Conservation (phyloP, 2,329 filamentous ascomycete species). For the Penicillium vulpinum region DNA sequence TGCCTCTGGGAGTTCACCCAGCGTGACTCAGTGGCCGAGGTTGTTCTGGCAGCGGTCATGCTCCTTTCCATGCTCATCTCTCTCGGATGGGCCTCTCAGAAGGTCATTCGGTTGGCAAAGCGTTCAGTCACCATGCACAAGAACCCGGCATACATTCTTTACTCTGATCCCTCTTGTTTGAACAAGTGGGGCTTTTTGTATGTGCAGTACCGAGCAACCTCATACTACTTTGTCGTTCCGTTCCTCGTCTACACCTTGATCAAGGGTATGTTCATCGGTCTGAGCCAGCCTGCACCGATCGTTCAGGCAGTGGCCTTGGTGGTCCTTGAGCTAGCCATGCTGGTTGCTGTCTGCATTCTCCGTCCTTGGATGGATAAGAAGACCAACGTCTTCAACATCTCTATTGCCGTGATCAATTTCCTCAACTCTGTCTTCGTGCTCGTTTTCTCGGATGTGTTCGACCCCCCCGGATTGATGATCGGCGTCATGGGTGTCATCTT, state of each 20-base stretch:
- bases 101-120: constrained; percentile 85
- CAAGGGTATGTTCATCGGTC: constrained; percentile 85
- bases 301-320: constrained; percentile 81
- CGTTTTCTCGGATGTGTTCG: constrained; percentile 84
- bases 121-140: constrained; percentile 89
- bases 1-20: constrained; percentile 92
- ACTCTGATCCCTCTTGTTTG: constrained; percentile 87
- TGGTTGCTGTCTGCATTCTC: constrained; percentile 76
- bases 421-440: constrained; percentile 85
- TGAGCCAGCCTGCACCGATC: constrained; percentile 68
- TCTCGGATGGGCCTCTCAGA: constrained; percentile 81
- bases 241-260: constrained; percentile 75
- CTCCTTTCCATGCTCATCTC: constrained; percentile 76
- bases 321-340: constrained; percentile 74
- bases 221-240: constrained; percentile 92
- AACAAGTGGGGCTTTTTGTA: constrained; percentile 99
- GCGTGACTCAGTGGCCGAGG: constrained; percentile 78
- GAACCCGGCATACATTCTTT: constrained; percentile 95
- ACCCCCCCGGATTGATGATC: constrained; percentile 76
- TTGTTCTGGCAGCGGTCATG: constrained; percentile 87
- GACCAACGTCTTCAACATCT: constrained; percentile 94
- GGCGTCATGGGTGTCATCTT: constrained; percentile 87
- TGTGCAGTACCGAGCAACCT: constrained; percentile 91
- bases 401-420: constrained; percentile 87
- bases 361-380: constrained; percentile 99